phyloP scores from a whole-genome alignment of 768 basidiomycete genomes.

The Mycena rebaudengoi region DNA sequence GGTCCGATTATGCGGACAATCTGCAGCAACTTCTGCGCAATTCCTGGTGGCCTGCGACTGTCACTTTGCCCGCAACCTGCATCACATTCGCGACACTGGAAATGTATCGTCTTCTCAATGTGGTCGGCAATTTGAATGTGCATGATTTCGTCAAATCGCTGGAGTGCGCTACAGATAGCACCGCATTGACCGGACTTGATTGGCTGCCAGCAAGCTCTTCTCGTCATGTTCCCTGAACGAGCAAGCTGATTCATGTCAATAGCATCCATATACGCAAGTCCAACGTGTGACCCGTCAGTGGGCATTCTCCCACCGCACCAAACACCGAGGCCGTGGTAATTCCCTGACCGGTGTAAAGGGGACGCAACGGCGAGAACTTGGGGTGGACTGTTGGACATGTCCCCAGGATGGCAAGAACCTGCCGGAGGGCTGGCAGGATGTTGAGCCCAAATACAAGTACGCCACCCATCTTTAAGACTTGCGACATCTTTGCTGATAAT shows the following conservation, averaged over 20 bases:
- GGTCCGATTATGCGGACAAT: background rate
- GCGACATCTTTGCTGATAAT: too few species aligned
- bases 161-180: background rate
- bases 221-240: too few species aligned
- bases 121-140: constrained; percentile 3
- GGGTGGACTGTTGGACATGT: constrained; percentile 29
- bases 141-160: background rate
- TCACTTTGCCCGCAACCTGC: constrained; percentile 12
- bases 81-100: constrained; percentile 1
- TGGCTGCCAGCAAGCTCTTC: background rate
- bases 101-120: constrained; percentile 18
- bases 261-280: constrained; percentile 5
- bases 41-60: constrained; percentile 19
- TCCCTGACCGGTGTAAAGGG: constrained; percentile 5
- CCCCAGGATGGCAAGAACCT: constrained; percentile 25
- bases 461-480: too few species aligned
- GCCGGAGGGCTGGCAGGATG: constrained; percentile 15
- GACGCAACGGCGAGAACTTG: constrained; percentile 1
- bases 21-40: constrained; percentile 1
- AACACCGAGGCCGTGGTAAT: background rate
- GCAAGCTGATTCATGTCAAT: too few species aligned
- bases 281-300: background rate
- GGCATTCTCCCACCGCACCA: background rate
- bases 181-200: background rate
- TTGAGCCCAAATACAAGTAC: background rate